phyloP scores from a whole-genome alignment of 202 grass and related monocot species.

The Hordeum pubiflorum region DNA sequence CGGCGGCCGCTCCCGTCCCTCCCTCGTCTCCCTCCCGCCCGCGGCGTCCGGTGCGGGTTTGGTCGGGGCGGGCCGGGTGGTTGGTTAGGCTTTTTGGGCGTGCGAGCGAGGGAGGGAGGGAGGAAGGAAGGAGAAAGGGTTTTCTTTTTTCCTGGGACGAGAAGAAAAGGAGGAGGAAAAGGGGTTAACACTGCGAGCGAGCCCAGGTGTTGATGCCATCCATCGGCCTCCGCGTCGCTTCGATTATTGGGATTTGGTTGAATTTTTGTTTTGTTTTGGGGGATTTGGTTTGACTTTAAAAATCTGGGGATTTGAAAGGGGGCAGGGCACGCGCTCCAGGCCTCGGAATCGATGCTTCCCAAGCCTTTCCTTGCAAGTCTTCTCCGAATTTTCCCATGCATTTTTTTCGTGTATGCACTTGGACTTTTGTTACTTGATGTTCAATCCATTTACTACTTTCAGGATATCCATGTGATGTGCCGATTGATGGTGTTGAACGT shows the following conservation, averaged over 20 bases:
- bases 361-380: not conserved
- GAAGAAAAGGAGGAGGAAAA: not conserved
- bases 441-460: too few relatives aligned
- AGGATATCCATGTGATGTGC: too few relatives aligned
- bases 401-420: too few relatives aligned
- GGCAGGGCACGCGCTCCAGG: constrained; percentile 15
- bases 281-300: too few relatives aligned
- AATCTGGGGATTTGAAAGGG: constrained; percentile 17
- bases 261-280: too few relatives aligned
- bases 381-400: not conserved
- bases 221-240: not conserved
- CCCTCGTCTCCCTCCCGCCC: not conserved
- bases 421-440: too few relatives aligned
- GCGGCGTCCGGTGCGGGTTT: not conserved
- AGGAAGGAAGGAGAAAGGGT: constrained; percentile 1
- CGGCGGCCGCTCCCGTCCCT: not conserved
- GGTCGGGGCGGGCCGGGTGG: not conserved
- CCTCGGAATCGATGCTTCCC: not conserved
- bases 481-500: too few relatives aligned
- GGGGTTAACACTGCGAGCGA: constrained; percentile 35
- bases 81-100: not conserved
- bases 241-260: not conserved
- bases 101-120: not conserved
- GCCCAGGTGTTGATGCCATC: constrained; percentile 12
- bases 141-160: not conserved